These are phyloP conservation scores for Neurospora sp. DNA, from an alignment of 2,329 filamentous ascomycete species.

Conservation along the genomic window DNA sequence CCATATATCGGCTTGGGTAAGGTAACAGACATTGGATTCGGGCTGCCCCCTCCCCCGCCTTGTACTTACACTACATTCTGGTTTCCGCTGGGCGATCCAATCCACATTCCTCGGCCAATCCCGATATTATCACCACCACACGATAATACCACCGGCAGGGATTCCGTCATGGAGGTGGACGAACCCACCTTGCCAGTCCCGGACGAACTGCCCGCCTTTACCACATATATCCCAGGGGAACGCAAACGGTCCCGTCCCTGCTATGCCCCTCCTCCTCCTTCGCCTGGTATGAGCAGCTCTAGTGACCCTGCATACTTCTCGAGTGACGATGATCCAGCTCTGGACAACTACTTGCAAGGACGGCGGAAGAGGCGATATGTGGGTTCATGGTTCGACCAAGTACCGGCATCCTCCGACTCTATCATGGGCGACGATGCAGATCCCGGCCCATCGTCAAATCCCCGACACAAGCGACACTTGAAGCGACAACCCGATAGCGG, in stretches of 20 bases:
- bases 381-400: conserved; percentile 59
- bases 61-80: neutral
- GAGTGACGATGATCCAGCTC: conserved; percentile 58
- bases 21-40: neutral
- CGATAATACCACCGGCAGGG: neutral
- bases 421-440: conserved; percentile 28
- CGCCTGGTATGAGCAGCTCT: conserved; percentile 36
- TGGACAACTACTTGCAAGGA: conserved; percentile 52
- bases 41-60: neutral
- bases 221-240: neutral
- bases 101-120: neutral
- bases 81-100: neutral
- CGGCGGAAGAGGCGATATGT: conserved; percentile 49
- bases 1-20: neutral
- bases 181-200: conserved; percentile 3
- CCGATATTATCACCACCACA: neutral
- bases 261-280: conserved; percentile 20
- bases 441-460: conserved; percentile 1
- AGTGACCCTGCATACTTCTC: conserved; percentile 65
- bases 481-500: conserved; percentile 54
- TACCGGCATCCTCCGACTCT: conserved; percentile 40
- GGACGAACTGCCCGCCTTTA: neutral
- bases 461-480: conserved; percentile 38
- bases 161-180: conserved; percentile 1
- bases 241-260: conserved; percentile 29